These are phyloP conservation scores for Leccinum disarticulatum DNA, from an alignment of 768 basidiomycete genomes.

Conservation along the genomic window DNA sequence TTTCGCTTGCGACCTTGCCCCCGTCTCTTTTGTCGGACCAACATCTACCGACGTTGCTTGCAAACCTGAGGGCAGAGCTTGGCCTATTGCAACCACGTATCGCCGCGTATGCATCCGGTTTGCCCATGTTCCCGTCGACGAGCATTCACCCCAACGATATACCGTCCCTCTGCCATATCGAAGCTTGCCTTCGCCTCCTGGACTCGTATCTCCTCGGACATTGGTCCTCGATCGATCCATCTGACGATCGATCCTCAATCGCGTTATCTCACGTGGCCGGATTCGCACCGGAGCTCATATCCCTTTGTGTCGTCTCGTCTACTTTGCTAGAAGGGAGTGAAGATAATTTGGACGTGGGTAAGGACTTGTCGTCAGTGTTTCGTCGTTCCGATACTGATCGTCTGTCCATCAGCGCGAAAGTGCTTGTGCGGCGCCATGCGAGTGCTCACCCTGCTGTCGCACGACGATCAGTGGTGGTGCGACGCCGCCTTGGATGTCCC, in stretches of 20 bases:
- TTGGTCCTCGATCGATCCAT: slow-evolving; percentile 38
- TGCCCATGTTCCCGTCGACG: slow-evolving; percentile 37
- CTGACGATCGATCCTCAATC: slow-evolving; percentile 15
- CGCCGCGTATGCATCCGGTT: slow-evolving; percentile 40
- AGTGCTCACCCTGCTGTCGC: slow-evolving; percentile 70
- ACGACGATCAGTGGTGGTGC: slow-evolving; percentile 59
- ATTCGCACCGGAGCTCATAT: slow-evolving; percentile 48
- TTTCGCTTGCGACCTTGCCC: slow-evolving; percentile 47
- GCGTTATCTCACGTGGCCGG: slow-evolving; percentile 14
- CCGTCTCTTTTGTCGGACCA: slow-evolving; percentile 39
- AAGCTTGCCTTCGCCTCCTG: slow-evolving; percentile 57
- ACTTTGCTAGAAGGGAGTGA: slow-evolving; percentile 29
- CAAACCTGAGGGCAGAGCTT: slow-evolving; percentile 38
- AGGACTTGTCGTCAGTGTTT: not conserved
- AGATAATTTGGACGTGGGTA: slow-evolving; percentile 21
- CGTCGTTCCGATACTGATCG: not conserved
- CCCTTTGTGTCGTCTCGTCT: slow-evolving; percentile 52
- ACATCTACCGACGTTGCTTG: slow-evolving; percentile 33
- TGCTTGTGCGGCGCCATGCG: slow-evolving; percentile 62
- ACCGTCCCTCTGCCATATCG: slow-evolving; percentile 46
- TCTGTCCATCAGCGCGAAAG: slow-evolving; percentile 33
- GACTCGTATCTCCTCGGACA: slow-evolving; percentile 63
- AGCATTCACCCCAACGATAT: slow-evolving; percentile 16
- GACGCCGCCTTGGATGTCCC: slow-evolving; percentile 47
- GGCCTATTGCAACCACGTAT: slow-evolving; percentile 39